Percentiles rank a stretch among this genome's conserved stretches.
Evolutionary conservation across 2,329 filamentous ascomycete species (phyloP).

Genomic region (Zymoseptoria pseudotritici): DNA sequence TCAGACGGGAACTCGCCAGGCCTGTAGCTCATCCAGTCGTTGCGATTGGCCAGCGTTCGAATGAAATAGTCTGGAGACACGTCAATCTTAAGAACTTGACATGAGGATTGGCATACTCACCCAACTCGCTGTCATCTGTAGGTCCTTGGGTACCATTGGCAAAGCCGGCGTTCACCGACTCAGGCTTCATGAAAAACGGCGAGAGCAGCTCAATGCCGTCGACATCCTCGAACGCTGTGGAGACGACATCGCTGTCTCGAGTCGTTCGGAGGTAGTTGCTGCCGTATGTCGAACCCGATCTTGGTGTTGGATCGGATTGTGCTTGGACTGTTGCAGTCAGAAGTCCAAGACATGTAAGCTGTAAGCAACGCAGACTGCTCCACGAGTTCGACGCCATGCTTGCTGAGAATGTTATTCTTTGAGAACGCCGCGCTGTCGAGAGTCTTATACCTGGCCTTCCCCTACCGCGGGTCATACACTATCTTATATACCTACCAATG

Average conservation of each 20-base stretch:
- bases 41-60: constrained; percentile 9
- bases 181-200: constrained; percentile 16
- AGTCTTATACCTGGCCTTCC: not conserved
- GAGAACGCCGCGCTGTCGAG: not conserved
- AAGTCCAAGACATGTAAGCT: not conserved
- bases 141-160: constrained; percentile 18
- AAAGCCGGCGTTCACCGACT: constrained; percentile 11
- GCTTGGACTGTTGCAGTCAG: not conserved
- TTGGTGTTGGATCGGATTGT: not conserved
- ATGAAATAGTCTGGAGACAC: constrained; percentile 11
- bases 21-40: constrained; percentile 14
- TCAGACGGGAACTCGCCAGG: constrained; percentile 14
- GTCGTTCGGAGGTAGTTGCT: not conserved
- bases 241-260: constrained; percentile 6
- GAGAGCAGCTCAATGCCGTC: constrained; percentile 15
- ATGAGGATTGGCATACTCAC: not conserved
- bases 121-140: constrained; percentile 12
- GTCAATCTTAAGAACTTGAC: not conserved
- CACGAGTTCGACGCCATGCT: not conserved
- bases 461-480: not conserved
- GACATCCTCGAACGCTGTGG: constrained; percentile 13
- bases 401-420: not conserved
- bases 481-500: not conserved
- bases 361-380: not conserved
- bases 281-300: not conserved